Base-by-base conservation (phyloP, 2,329 filamentous ascomycete species). In the Pseudocercospora vitis region DNA sequence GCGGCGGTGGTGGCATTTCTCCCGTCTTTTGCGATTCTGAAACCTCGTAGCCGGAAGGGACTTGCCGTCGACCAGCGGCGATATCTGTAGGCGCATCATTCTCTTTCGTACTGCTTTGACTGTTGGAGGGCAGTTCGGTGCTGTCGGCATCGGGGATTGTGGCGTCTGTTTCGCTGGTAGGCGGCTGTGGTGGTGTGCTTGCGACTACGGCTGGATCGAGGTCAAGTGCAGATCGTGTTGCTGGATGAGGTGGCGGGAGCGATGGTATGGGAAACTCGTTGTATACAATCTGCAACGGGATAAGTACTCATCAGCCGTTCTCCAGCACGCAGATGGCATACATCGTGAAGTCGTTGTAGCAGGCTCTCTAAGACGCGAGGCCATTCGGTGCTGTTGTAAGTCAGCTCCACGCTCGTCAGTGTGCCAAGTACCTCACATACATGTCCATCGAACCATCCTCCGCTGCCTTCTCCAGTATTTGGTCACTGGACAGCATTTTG, bases 211-310 rank as follows among this genome's bases (percentile, higher is more conserved):
- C 63, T 4, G 67, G 64, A 42, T 70, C 66, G 50, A 66, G 60
- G 8, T 73, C 29, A 4, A 35, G 18, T 18, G 46, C 35, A 4
- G n/a, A 19, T 9, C 31, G 46, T n/a, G 32, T 75, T 54, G 69
- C 70, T 53, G 71, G 74, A 57, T 68, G 72, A 55, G 74, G 67
- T 62, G 74, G 65, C 49, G 75, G 78, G 48, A 83, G 72, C 48
- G 75, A 77, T 8, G 88, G 88, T 63, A 87, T 85, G 35, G 88
- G 84, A 64, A 95, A 96, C 48, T 86, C 85, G 68, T 84, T 79
- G 70, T 82, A 81, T 33, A 88, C 82, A 62, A 91, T 92, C 89
- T 95, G 39, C 21, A 12, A 19, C n/a, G n/a, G n/a, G n/a, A n/a
- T n/a, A n/a, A n/a, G n/a, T n/a, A n/a, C n/a, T n/a, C n/a, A n/a